Percentiles rank a stretch among this genome's conserved stretches.
phyloP scores from a whole-genome alignment of 2,329 filamentous ascomycete genomes.

The Aureobasidium sp. region DNA sequence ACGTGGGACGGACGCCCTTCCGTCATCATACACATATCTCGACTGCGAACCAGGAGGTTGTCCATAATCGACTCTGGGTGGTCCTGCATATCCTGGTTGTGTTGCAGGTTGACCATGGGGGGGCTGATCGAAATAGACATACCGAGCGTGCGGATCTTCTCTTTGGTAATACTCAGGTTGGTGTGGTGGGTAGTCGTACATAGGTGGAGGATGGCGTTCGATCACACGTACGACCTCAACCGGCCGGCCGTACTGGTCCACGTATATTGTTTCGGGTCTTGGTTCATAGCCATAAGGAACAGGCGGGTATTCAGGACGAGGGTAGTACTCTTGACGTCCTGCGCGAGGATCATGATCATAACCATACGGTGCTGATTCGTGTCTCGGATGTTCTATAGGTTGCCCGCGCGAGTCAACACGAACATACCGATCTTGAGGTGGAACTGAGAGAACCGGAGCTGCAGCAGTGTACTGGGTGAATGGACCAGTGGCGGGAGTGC shows the following conservation, averaged over 20 bases:
- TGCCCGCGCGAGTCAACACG: background rate
- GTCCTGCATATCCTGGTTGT: background rate
- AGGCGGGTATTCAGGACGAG: background rate
- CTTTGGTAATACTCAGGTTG: background rate
- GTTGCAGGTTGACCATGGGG: background rate
- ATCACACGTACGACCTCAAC: slow-evolving; percentile 19
- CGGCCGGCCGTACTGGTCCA: slow-evolving; percentile 26
- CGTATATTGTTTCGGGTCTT: slow-evolving; percentile 21
- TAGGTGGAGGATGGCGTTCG: background rate
- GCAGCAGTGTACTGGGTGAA: background rate
- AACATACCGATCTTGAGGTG: background rate
- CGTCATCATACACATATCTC: slow-evolving; percentile 3
- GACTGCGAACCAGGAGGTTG: background rate
- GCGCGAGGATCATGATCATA: background rate
- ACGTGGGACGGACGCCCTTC: slow-evolving; percentile 3
- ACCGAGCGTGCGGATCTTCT: background rate
- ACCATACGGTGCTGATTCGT: background rate
- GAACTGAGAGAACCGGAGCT: background rate
- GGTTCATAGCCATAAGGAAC: slow-evolving; percentile 2
- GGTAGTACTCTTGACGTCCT: background rate
- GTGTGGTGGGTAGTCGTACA: slow-evolving; percentile 7
- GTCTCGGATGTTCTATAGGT: background rate
- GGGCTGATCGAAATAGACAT: slow-evolving; percentile 1
- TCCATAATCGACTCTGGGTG: background rate
- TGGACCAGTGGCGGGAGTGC: background rate